Base-by-base conservation (phyloP, 805 yeast genomes). In the Wickerhamiella domercqiae region DNA sequence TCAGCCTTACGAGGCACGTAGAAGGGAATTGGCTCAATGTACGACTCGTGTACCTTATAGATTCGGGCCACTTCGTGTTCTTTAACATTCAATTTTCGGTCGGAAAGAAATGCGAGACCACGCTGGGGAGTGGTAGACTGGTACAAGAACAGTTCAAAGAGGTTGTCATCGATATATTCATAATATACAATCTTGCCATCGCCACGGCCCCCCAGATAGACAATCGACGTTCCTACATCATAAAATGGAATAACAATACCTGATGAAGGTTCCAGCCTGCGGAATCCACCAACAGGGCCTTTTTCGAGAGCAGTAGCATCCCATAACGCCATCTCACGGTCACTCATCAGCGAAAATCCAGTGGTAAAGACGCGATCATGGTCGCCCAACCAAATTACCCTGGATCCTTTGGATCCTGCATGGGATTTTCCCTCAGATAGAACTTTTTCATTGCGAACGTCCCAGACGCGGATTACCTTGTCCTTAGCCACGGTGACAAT, bases 281-380 rank as follows among this genome's bases (percentile, higher is more conserved):
- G 68, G 56, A 86, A 83, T 0, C 94, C 96, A 37, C 84, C 94
- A 46, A 90, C 71, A 32, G 94, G 84, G 24, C 97, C 97, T 35
- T 67, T 67, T 7, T 62, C 74, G 38, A 90, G 63, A 49, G 78
- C 71, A 24, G 68, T 64, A 16, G 84, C 67, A 50, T 90, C 84
- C 98, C 98, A 90, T 40, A 90, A 66, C 50, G 90, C 98, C 42
- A 87, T 65, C 61, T 90, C 97, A 56, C 99, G 82, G 54, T 90
- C 97, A 33, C 94, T 80, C 47, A 81, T 67, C 52, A 79, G 73
- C 20, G 94, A 82, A 57, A 90, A 90, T 1, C 99, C 99, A 6
- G 98, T 86, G 29, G 98, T 87, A 36, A 76, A 78, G 26, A 90
- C 62, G 49, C 96, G 70, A 52, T 86, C 78, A 33, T 78, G 63